Conservation (phyloP, 805 yeast species). For the Wickerhamomyces subpelliculosus region DNA sequence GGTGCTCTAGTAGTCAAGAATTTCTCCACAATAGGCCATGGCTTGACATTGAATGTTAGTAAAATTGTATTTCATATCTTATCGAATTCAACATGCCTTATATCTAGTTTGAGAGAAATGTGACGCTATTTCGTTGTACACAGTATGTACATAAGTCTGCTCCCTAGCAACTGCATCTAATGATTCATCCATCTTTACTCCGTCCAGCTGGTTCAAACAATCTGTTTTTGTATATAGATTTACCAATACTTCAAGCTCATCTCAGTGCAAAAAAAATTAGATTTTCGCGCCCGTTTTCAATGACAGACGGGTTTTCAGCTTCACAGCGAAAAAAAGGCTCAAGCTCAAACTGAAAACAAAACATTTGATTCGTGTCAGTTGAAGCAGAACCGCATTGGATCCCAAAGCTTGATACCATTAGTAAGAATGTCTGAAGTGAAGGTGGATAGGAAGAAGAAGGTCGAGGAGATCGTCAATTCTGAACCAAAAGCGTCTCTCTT, state of each 20-base stretch:
- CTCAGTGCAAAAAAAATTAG: too few relatives aligned
- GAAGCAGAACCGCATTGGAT: too few relatives aligned
- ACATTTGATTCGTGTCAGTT: too few relatives aligned
- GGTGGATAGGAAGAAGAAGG: not conserved
- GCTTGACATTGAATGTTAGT: slow-evolving; percentile 28
- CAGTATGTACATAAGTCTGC: slow-evolving; percentile 77
- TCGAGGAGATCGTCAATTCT: slow-evolving; percentile 8
- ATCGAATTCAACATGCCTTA: slow-evolving; percentile 31
- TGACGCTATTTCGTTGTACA: slow-evolving; percentile 84
- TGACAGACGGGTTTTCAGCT: too few relatives aligned
- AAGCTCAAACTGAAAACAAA: too few relatives aligned
- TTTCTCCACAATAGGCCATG: slow-evolving; percentile 91
- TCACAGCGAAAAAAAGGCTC: too few relatives aligned
- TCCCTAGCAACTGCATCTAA: slow-evolving; percentile 55
- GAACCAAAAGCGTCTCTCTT: slow-evolving; percentile 15
- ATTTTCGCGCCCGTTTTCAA: too few relatives aligned
- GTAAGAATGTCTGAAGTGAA: not conserved
- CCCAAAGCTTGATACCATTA: too few relatives aligned
- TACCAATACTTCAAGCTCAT: too few relatives aligned
- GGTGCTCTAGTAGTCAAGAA: slow-evolving; percentile 44
- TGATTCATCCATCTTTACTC: slow-evolving; percentile 15
- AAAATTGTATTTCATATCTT: not conserved
- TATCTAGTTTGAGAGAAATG: slow-evolving; percentile 93
- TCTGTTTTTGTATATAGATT: too few relatives aligned
- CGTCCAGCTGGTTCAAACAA: not conserved